phyloP scores from a whole-genome alignment of 805 yeast species.

The Nakazawaea anatomiae region DNA sequence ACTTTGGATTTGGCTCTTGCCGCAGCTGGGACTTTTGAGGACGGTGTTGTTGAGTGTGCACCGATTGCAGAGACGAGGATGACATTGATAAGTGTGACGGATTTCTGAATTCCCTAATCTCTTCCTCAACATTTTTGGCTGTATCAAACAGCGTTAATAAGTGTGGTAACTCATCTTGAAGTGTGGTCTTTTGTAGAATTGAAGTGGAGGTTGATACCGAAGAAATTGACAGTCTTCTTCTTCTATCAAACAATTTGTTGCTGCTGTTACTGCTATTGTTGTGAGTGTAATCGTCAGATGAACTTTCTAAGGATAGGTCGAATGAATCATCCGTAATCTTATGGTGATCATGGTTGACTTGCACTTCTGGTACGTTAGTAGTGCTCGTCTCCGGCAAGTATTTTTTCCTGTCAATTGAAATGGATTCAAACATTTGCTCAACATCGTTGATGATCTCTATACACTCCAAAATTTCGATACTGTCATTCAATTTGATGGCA shows the following conservation, averaged over 20 bases:
- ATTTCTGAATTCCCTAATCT: conserved; percentile 21
- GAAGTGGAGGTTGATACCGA: conserved; percentile 26
- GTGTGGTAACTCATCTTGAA: conserved; percentile 61
- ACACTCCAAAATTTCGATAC: conserved; percentile 58
- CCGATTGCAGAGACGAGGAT: background rate
- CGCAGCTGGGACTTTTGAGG: background rate
- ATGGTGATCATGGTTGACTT: conserved; percentile 3
- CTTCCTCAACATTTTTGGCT: conserved; percentile 54
- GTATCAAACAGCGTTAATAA: conserved; percentile 62
- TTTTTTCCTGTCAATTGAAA: conserved; percentile 24
- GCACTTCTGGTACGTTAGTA: conserved; percentile 7
- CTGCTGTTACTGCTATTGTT: background rate
- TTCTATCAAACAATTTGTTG: background rate
- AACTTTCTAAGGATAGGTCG: background rate
- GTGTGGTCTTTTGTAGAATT: conserved; percentile 42
- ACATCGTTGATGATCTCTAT: conserved; percentile 62
- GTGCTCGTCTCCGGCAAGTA: background rate
- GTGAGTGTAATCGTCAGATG: conserved; percentile 2
- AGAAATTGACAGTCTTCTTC: conserved; percentile 8
- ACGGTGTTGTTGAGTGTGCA: background rate
- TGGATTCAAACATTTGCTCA: conserved; percentile 66
- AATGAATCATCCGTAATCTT: background rate
- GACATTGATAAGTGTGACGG: background rate
- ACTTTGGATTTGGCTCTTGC: too few species aligned
- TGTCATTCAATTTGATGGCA: conserved; percentile 48